Percentiles rank a stretch among this genome's conserved stretches.
These are phyloP conservation scores for Rhazya stricta DNA, from an alignment of 257 asterid genomes.

Conservation along the genomic window DNA sequence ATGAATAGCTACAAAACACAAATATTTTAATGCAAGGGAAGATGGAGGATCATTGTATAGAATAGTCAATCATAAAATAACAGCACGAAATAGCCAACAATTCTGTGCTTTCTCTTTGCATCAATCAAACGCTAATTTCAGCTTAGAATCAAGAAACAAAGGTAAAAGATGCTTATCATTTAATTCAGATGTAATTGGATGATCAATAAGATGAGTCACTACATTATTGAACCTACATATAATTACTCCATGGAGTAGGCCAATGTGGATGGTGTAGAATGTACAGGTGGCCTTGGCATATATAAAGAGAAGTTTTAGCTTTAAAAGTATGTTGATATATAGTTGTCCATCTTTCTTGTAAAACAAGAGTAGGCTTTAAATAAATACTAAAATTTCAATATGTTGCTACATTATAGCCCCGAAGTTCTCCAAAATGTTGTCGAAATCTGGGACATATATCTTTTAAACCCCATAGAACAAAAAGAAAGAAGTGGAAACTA, in stretches of 20 bases:
- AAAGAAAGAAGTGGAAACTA: not conserved
- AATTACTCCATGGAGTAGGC: too few species aligned
- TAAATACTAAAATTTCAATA: not conserved
- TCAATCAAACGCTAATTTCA: not conserved
- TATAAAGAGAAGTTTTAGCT: too few species aligned
- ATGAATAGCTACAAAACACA: not conserved
- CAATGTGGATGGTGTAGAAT: not conserved
- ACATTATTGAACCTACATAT: not conserved
- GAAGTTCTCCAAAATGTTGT: not conserved
- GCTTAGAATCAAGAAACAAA: not conserved
- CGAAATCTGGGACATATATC: not conserved
- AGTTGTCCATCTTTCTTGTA: not conserved
- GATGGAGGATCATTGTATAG: not conserved
- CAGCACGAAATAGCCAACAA: not conserved
- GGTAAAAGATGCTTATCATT: constrained; percentile 1
- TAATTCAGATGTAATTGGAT: not conserved
- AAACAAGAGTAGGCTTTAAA: not conserved
- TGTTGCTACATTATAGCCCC: not conserved
- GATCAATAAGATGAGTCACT: not conserved
- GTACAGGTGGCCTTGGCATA: not conserved
- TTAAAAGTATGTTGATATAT: too few species aligned
- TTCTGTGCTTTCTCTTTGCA: not conserved
- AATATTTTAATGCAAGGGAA: not conserved
- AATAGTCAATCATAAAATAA: not conserved
- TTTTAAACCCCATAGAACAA: not conserved